These are phyloP conservation scores for Taphrina communis DNA, from an alignment of 1,139 yeast species.

Conservation along the genomic window DNA sequence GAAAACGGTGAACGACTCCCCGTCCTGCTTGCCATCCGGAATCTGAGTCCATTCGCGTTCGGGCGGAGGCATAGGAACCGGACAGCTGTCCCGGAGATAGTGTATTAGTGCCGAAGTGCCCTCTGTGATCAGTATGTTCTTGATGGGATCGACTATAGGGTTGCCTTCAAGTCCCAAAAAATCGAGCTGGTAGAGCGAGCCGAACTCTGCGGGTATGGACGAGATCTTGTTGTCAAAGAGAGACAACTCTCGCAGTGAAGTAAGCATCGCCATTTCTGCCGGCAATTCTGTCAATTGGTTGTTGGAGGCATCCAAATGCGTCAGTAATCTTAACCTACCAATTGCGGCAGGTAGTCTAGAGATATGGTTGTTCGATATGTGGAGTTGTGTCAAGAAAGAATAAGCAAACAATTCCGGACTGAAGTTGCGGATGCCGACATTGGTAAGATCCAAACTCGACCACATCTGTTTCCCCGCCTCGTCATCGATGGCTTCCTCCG, in stretches of 20 bases:
- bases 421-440: constrained; percentile 77
- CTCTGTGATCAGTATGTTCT: constrained; percentile 73
- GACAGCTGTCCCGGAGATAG: constrained; percentile 81
- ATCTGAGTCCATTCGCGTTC: constrained; percentile 71
- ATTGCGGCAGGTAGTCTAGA: constrained; percentile 71
- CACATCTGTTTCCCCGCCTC: constrained; percentile 54
- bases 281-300: constrained; percentile 77
- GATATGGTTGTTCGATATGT: constrained; percentile 83
- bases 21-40: constrained; percentile 50
- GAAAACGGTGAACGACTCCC: constrained; percentile 68
- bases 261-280: constrained; percentile 79
- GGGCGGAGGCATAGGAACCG: constrained; percentile 66
- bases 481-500: constrained; percentile 39
- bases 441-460: constrained; percentile 92
- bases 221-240: constrained; percentile 84
- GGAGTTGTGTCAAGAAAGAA: constrained; percentile 82
- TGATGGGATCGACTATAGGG: constrained; percentile 70
- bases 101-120: constrained; percentile 85
- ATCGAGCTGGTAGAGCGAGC: constrained; percentile 81
- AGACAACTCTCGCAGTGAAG: constrained; percentile 77
- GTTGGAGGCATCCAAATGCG: constrained; percentile 83
- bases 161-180: constrained; percentile 94
- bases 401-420: constrained; percentile 80
- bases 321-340: constrained; percentile 70
- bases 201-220: constrained; percentile 81